Percentiles rank a stretch among this genome's conserved stretches.
Conservation (phyloP, 2,329 filamentous ascomycete genomes). For the Pseudocercospora fijiensis region DNA sequence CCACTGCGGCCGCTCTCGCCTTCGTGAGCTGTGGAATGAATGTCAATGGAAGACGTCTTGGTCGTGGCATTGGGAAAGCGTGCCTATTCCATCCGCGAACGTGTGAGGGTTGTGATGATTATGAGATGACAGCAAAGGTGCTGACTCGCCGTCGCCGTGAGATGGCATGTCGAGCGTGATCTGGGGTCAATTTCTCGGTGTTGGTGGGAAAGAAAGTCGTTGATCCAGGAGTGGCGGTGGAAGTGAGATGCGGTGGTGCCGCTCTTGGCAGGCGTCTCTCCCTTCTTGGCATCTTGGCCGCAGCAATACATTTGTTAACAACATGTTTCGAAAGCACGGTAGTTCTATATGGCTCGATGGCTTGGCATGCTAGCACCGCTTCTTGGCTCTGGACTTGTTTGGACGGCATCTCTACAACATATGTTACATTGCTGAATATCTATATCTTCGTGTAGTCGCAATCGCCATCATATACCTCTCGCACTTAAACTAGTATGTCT, state of each 20-base stretch:
- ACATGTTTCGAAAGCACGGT: no score
- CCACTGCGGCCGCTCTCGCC: conserved; percentile 50
- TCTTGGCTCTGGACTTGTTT: neutral
- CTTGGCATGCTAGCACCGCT: no score
- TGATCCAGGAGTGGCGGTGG: neutral
- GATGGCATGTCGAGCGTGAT: neutral
- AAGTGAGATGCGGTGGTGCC: neutral
- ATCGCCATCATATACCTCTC: conserved; percentile 9
- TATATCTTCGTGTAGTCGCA: neutral
- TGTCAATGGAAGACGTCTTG: neutral
- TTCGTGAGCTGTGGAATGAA: conserved; percentile 30
- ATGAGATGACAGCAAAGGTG: conserved; percentile 15
- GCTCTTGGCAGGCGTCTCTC: conserved; percentile 2
- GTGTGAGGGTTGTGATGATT: conserved; percentile 20
- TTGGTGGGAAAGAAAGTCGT: neutral
- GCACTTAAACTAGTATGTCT: conserved; percentile 22
- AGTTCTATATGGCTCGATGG: no score
- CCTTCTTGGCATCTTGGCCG: neutral
- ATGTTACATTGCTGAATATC: neutral
- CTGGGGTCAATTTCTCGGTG: neutral
- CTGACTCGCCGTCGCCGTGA: conserved; percentile 13
- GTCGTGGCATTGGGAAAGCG: neutral
- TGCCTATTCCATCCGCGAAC: conserved; percentile 21
- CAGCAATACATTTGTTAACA: neutral
- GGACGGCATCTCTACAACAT: neutral